Evolutionary conservation across 768 basidiomycete species (phyloP).

Genomic region (Fibroporia radiculosa): DNA sequence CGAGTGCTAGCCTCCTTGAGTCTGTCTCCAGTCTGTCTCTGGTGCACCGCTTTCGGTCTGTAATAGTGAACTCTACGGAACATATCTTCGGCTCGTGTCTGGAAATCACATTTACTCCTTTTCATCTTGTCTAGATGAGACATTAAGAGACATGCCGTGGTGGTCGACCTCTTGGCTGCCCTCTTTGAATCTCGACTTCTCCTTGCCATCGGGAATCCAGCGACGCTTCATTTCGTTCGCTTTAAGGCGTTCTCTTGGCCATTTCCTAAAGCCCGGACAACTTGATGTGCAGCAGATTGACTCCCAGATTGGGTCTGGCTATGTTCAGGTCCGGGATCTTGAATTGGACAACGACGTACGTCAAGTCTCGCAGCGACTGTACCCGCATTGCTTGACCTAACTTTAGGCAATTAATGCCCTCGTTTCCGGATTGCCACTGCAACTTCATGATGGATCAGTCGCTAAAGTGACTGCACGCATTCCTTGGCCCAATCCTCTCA

Average conservation of each 20-base stretch:
- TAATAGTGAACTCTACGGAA: not conserved
- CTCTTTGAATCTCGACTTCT: conserved; percentile 56
- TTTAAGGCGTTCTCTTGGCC: conserved; percentile 75
- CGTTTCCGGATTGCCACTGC: conserved; percentile 56
- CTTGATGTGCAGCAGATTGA: conserved; percentile 83
- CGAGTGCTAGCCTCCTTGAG: not conserved
- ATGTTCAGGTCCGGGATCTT: conserved; percentile 78
- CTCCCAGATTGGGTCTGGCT: conserved; percentile 88
- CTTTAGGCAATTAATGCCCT: conserved; percentile 75
- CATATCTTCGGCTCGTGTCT: not conserved
- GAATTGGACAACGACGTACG: conserved; percentile 70
- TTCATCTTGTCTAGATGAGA: not conserved
- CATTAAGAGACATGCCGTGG: conserved; percentile 21
- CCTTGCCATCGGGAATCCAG: conserved; percentile 68
- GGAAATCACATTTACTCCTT: not conserved
- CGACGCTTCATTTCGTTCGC: conserved; percentile 85
- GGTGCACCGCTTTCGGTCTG: not conserved
- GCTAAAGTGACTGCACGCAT: conserved; percentile 70
- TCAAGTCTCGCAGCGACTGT: conserved; percentile 11
- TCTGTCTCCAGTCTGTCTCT: not conserved
- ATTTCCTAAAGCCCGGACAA: conserved; percentile 83
- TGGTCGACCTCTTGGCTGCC: conserved; percentile 40
- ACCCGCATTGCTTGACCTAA: not conserved
- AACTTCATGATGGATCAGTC: conserved; percentile 63
- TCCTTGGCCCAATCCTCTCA: conserved; percentile 80